Base-by-base conservation (phyloP, 352 stramenopile species). In the Phytophthora sp. region DNA sequence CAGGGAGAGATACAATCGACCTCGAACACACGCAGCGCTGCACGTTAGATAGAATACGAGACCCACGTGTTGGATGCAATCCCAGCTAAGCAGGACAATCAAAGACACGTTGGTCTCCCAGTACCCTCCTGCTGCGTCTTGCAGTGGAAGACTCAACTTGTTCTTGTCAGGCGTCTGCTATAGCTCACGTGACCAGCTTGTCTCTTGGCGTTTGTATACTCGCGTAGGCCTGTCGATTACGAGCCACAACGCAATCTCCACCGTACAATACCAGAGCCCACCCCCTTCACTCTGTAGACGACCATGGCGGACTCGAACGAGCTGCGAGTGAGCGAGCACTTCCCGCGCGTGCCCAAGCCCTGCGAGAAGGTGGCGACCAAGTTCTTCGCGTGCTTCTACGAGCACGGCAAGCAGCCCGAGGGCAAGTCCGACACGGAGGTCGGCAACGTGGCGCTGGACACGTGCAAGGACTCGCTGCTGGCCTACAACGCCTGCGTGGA, bases 341-440 rank as follows among this genome's bases (percentile, higher is more conserved):
- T 95, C 66, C 87, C 87, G 30, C 82, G 84, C 38, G 82, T 92
- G 26, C 81, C 87, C 2, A 79, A 83, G 35, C 69, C 74, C 32
- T 95, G 87, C 66, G 81, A 91, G 63, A 80, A 77, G 49, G 80
- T 72, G 46, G 74, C 84, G 24, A 80, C 84, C 44, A 69, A 62
- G 34, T 95, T 95, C 72, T 95, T 95, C 59, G 66, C 74, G 44
- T 95, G 87, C 61, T 89, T 95, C 48, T 90, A 95, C 70, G 74
- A 85, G 54, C 64, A 95, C 46, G 87, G 87, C 64, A 95, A 93
- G 69, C 82, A 91, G 62, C 68, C 70, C 2, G 64, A 75, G 48
- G 81, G 76, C 38, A 44, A 74, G 62, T 69, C 63, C 17, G 77
- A 90, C 64, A 60, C 83, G 8, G 79, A 91, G 30, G 72, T 88